phyloP scores from a whole-genome alignment of 805 yeast genomes.

The Cyberlindnera xylosilytica region DNA sequence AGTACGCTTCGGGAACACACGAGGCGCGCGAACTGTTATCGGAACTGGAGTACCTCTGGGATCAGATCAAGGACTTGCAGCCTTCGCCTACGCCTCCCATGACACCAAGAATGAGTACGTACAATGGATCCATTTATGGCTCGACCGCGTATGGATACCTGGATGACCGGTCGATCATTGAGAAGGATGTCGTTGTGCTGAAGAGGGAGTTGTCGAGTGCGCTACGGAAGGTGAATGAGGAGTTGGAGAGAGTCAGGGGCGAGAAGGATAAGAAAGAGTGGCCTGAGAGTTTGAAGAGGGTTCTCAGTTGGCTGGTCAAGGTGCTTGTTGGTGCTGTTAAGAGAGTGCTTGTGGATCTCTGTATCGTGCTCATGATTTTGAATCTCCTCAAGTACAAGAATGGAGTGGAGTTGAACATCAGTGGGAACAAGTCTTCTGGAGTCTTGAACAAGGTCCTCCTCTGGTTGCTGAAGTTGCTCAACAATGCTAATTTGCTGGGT shows the following conservation, averaged over 20 bases:
- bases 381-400: slow-evolving; percentile 23
- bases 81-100: slow-evolving; percentile 23
- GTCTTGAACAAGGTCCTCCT: slow-evolving; percentile 10
- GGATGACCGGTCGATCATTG: slow-evolving; percentile 12
- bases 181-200: slow-evolving; percentile 22
- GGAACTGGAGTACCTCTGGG: slow-evolving; percentile 75
- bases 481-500: slow-evolving; percentile 17
- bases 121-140: slow-evolving; percentile 12
- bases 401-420: slow-evolving; percentile 18
- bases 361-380: slow-evolving; percentile 19
- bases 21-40: slow-evolving; percentile 63
- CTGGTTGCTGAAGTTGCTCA: slow-evolving; percentile 16
- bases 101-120: slow-evolving; percentile 16
- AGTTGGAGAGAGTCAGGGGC: slow-evolving; percentile 16
- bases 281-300: slow-evolving; percentile 13
- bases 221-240: slow-evolving; percentile 24
- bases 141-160: slow-evolving; percentile 12
- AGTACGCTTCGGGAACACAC: slow-evolving; percentile 62
- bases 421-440: slow-evolving; percentile 6
- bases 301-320: slow-evolving; percentile 7
- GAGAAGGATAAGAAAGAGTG: slow-evolving; percentile 12
- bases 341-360: slow-evolving; percentile 18
- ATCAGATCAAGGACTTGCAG: slow-evolving; percentile 54
- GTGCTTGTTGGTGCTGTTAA: slow-evolving; percentile 14
- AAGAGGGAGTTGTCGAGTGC: slow-evolving; percentile 27